Evolutionary conservation across 345 rosid species (phyloP).

Genomic region (Linum lewisii): DNA sequence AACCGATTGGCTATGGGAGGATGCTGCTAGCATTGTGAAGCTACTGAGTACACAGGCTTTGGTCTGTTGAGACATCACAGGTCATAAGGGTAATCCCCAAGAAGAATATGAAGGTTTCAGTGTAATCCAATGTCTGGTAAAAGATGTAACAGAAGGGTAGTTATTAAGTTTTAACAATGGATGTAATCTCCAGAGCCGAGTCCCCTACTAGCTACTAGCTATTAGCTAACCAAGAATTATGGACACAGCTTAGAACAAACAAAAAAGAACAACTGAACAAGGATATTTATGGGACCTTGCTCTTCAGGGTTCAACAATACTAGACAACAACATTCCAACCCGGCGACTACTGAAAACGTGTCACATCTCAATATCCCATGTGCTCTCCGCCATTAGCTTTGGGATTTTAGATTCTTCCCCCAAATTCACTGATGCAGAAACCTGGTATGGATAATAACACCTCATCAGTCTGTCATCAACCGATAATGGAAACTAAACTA

Average conservation of each 20-base stretch:
- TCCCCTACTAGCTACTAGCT: conserved; percentile 3
- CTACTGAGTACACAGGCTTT: too few relatives aligned
- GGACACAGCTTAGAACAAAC: not conserved
- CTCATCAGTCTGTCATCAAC: conserved; percentile 2
- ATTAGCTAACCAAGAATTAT: conserved; percentile 8
- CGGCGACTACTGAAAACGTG: not conserved
- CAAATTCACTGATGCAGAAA: conserved; percentile 54
- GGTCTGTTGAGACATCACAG: too few relatives aligned
- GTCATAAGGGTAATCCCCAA: too few relatives aligned
- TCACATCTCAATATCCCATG: conserved; percentile 69
- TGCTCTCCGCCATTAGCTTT: conserved; percentile 58
- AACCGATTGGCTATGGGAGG: too few relatives aligned
- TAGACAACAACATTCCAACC: not conserved
- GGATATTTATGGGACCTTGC: not conserved
- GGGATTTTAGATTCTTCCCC: conserved; percentile 58
- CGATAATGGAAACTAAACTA: not conserved
- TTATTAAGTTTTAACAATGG: not conserved
- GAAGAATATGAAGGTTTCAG: not conserved
- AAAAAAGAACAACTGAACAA: conserved; percentile 5
- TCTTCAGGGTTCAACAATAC: not conserved
- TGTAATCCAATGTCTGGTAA: not conserved
- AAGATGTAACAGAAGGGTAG: not conserved
- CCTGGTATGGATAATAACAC: conserved; percentile 22
- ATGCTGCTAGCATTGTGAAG: too few relatives aligned
- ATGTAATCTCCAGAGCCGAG: conserved; percentile 2